Percentiles rank a stretch among this genome's conserved stretches.
phyloP scores from a whole-genome alignment of 2,329 filamentous ascomycete genomes.

The Rhynchosporium agropyri region DNA sequence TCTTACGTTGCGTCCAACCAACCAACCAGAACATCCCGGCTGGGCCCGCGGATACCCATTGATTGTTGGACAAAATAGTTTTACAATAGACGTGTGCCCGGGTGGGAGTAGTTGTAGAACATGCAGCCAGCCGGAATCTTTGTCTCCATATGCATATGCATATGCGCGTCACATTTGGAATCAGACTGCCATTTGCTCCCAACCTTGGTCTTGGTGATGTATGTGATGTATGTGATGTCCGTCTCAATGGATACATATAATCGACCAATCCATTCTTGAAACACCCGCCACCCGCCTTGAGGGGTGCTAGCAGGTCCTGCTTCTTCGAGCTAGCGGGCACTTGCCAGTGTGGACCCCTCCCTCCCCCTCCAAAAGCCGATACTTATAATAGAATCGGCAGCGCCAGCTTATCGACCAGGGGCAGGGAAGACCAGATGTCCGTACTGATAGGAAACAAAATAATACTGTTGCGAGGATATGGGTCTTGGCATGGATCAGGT shows the following conservation, averaged over 20 bases:
- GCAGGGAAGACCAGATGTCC: neutral
- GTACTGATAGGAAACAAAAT: no score
- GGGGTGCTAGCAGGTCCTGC: conserved; percentile 12
- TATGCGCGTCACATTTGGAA: neutral
- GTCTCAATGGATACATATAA: conserved; percentile 8
- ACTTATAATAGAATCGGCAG: neutral
- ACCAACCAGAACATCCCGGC: conserved; percentile 29
- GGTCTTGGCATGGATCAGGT: no score
- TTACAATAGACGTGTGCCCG: conserved; percentile 2
- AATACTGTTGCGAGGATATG: no score
- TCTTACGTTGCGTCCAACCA: conserved; percentile 20
- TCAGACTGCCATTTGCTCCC: neutral
- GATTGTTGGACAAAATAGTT: conserved; percentile 4
- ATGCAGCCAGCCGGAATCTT: no score
- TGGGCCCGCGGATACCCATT: conserved; percentile 27
- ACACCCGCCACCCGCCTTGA: neutral
- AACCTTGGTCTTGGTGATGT: neutral
- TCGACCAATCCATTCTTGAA: neutral
- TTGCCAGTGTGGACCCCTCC: conserved; percentile 4
- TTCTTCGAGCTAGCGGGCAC: conserved; percentile 12
- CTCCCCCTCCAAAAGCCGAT: neutral
- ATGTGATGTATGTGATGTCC: neutral
- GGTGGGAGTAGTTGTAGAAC: no score
- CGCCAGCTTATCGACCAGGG: neutral
- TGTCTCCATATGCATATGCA: no score